Conservation (phyloP, 139 green algal genomes). For the Coccomyxa sp. region DNA sequence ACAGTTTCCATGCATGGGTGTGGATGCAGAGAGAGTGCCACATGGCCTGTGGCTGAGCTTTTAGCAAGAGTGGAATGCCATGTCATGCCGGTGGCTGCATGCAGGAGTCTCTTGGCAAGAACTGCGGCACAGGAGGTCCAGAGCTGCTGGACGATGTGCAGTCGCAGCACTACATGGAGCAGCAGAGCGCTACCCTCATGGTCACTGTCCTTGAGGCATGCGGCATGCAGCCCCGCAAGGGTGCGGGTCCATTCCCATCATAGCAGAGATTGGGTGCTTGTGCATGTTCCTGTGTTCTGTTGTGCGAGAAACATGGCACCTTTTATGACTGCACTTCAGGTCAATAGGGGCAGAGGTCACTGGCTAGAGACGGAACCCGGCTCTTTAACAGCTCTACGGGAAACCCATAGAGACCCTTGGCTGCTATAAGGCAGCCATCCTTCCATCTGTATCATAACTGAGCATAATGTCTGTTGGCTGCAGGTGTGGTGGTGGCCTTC, state of each 20-base stretch:
- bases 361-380: too few species aligned
- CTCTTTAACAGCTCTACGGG: too few species aligned
- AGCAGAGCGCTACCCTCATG: conserved; percentile 34
- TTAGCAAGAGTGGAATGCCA: background rate
- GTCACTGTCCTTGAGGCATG: conserved; percentile 45
- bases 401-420: too few species aligned
- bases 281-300: too few species aligned
- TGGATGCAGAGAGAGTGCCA: background rate
- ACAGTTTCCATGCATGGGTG: background rate
- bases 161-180: conserved; percentile 56
- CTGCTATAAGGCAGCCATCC: too few species aligned
- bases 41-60: background rate
- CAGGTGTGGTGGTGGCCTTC: conserved; percentile 50
- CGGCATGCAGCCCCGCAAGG: conserved; percentile 37
- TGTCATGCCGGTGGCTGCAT: background rate
- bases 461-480: background rate
- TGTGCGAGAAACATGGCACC: too few species aligned
- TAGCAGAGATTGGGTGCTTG: too few species aligned
- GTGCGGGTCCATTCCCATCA: too few species aligned
- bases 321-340: too few species aligned
- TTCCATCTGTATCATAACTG: too few species aligned
- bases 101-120: background rate
- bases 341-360: too few species aligned
- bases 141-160: conserved; percentile 61
- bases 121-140: background rate